phyloP scores from a whole-genome alignment of 306 rosid genomes.

The Corylus avellana region DNA sequence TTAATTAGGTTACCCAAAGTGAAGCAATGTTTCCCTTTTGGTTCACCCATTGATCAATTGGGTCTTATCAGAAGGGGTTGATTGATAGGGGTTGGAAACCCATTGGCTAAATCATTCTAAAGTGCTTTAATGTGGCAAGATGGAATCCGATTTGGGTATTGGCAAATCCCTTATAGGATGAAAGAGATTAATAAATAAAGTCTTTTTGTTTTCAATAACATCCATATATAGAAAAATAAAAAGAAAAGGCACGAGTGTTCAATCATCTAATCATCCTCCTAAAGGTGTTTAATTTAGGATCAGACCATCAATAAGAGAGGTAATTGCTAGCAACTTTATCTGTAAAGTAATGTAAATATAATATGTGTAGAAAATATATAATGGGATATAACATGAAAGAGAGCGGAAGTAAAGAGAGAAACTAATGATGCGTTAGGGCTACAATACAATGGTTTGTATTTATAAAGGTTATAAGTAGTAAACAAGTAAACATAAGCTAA shows the following conservation, averaged over 20 bases:
- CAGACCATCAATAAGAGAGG: not conserved
- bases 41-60: slow-evolving; percentile 7
- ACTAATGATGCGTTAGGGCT: no score
- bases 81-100: not conserved
- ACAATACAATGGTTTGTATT: no score
- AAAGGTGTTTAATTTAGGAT: slow-evolving; percentile 17
- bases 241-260: slow-evolving; percentile 18
- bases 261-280: slow-evolving; percentile 28
- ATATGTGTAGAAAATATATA: no score
- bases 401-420: no score
- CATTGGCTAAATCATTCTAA: not conserved
- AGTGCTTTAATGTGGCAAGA: slow-evolving; percentile 31
- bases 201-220: not conserved
- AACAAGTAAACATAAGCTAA: no score
- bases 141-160: slow-evolving; percentile 13
- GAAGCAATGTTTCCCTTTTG: slow-evolving; percentile 13
- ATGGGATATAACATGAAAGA: no score
- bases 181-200: not conserved
- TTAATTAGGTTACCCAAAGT: slow-evolving; percentile 24
- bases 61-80: not conserved
- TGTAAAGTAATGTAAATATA: no score
- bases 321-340: not conserved
- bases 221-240: not conserved
- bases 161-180: not conserved
- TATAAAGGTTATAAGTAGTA: no score